A percentile compares a stretch with the other conserved stretches of the same genome.
These are phyloP conservation scores for Fusarium sp. DNA, from an alignment of 2,329 filamentous ascomycete species.

Conservation along the genomic window DNA sequence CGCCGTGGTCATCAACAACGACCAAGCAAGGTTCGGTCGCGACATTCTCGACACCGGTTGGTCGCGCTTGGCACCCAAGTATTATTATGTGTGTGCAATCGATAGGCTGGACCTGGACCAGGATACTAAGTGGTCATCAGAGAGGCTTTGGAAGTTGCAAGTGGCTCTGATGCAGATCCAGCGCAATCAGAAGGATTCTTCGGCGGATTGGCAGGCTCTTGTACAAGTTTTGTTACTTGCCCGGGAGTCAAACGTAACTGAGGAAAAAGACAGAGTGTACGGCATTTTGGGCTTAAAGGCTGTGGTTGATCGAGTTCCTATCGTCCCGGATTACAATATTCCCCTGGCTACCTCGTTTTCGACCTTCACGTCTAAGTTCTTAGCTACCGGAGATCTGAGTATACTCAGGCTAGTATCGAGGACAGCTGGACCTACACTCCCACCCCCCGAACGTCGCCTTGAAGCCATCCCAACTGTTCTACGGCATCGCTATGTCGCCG, in stretches of 20 bases:
- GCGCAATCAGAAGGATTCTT: not conserved
- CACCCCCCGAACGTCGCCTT: too few species aligned
- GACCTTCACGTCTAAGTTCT: not conserved
- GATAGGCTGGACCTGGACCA: not conserved
- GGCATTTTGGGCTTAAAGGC: conserved; percentile 8
- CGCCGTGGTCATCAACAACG: fast-evolving
- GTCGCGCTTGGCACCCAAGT: too few species aligned
- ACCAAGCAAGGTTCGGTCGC: conserved; percentile 1
- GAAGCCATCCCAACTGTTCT: too few species aligned
- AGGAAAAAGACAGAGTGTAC: conserved; percentile 17
- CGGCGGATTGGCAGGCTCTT: not conserved
- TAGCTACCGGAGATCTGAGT: not conserved
- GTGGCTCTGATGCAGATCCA: not conserved
- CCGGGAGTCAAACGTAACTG: not conserved
- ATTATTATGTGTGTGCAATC: too few species aligned
- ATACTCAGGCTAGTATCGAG: not conserved
- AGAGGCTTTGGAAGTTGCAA: conserved; percentile 8
- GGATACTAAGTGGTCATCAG: not conserved
- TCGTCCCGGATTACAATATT: not conserved
- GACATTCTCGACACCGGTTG: conserved; percentile 1
- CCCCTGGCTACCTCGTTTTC: not conserved
- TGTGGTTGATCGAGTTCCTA: not conserved
- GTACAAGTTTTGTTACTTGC: not conserved
- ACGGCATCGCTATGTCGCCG: not conserved
- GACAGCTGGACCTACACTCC: not conserved